Evolutionary conservation across 495 filamentous ascomycete species (phyloP).

Genomic region (Penicillium crystallinum): DNA sequence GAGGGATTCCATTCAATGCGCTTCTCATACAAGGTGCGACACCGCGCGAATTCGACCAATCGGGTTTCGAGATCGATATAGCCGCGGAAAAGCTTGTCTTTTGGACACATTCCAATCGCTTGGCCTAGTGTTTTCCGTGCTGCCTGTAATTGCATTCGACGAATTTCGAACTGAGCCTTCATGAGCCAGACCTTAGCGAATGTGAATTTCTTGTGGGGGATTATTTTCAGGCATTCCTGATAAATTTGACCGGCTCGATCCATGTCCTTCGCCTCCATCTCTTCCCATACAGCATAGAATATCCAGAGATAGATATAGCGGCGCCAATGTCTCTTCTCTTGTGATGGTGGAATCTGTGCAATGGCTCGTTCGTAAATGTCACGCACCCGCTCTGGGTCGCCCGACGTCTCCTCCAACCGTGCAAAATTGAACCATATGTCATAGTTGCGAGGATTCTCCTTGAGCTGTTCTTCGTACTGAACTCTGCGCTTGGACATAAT

Average conservation of each 20-base stretch:
- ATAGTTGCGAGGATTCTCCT: constrained; percentile 90
- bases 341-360: constrained; percentile 89
- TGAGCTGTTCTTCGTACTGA: constrained; percentile 90
- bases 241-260: constrained; percentile 86
- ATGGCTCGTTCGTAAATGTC: constrained; percentile 96
- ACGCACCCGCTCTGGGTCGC: constrained; percentile 73
- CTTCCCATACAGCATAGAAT: constrained; percentile 95
- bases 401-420: constrained; percentile 77
- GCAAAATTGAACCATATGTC: constrained; percentile 97
- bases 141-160: constrained; percentile 70
- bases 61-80: constrained; percentile 90
- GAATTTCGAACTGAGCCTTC: constrained; percentile 88
- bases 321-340: constrained; percentile 96
- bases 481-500: constrained; percentile 88
- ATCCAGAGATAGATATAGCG: constrained; percentile 97
- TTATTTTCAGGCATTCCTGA: constrained; percentile 75
- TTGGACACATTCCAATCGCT: constrained; percentile 91
- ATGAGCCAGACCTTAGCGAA: constrained; percentile 96
- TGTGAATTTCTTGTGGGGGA: constrained; percentile 95
- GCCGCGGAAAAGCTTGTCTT: constrained; percentile 88
- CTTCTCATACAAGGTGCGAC: constrained; percentile 88
- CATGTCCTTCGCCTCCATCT: constrained; percentile 73
- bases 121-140: constrained; percentile 85
- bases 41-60: constrained; percentile 86
- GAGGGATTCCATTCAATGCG: constrained; percentile 84